Percentiles rank a stretch among this genome's conserved stretches.
phyloP scores from a whole-genome alignment of 306 rosid species.

The Trifolium fragiferum region DNA sequence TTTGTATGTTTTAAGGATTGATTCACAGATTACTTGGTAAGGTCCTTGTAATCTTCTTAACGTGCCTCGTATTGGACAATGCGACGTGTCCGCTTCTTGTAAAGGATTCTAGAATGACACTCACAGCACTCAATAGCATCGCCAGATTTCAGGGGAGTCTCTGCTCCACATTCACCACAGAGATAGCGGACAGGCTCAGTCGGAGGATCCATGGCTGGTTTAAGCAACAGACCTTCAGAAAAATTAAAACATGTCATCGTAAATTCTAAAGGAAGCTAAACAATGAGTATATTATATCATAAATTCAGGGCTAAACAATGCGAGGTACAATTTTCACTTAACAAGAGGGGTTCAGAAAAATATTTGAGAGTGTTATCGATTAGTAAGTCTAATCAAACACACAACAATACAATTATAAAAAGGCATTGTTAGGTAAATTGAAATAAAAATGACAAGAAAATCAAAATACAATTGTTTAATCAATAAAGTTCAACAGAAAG shows the following conservation, averaged over 20 bases:
- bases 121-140: conserved; percentile 93
- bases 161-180: conserved; percentile 83
- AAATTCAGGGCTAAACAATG: too few relatives aligned
- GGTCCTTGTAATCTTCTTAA: background rate
- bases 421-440: too few relatives aligned
- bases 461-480: too few relatives aligned
- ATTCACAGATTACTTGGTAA: background rate
- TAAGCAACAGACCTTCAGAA: background rate
- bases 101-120: conserved; percentile 88
- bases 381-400: too few relatives aligned
- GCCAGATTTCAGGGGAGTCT: conserved; percentile 76
- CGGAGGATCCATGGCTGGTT: background rate
- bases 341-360: background rate
- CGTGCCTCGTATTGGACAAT: conserved; percentile 11
- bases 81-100: conserved; percentile 91
- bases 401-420: too few relatives aligned
- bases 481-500: too few relatives aligned
- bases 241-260: background rate
- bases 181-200: background rate
- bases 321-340: background rate
- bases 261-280: background rate
- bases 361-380: background rate
- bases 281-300: too few relatives aligned
- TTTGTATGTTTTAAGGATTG: too few relatives aligned
- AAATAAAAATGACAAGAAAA: too few relatives aligned